A percentile compares a stretch with the other conserved stretches of the same genome.
Evolutionary conservation across 345 rosid species (phyloP).

Genomic region (Bruguiera sexangula): DNA sequence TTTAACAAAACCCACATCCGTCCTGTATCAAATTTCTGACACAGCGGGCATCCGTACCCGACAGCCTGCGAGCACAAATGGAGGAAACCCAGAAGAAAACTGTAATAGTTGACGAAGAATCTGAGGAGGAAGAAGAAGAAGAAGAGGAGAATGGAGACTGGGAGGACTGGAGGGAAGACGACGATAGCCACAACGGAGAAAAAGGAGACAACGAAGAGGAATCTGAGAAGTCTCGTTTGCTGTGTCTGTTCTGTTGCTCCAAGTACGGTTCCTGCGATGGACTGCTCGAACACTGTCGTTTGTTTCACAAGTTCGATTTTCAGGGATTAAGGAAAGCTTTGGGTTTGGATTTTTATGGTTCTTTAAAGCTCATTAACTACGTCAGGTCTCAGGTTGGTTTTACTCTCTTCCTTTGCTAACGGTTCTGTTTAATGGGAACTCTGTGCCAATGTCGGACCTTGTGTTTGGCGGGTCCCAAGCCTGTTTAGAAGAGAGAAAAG

Average conservation of each 20-base stretch:
- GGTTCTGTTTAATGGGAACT: too few species aligned
- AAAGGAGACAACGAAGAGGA: constrained; percentile 32
- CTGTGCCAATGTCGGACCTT: too few species aligned
- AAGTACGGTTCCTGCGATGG: constrained; percentile 42
- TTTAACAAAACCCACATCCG: too few species aligned
- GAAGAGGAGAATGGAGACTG: constrained; percentile 15
- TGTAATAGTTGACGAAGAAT: neutral
- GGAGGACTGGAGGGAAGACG: constrained; percentile 3
- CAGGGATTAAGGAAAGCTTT: constrained; percentile 40
- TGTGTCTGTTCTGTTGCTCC: constrained; percentile 68
- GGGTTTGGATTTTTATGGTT: constrained; percentile 66
- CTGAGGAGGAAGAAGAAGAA: neutral
- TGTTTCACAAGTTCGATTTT: constrained; percentile 58
- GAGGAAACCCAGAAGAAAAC: neutral
- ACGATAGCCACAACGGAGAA: too few species aligned
- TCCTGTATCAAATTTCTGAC: too few species aligned
- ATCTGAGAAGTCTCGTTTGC: constrained; percentile 32
- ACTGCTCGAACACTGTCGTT: constrained; percentile 61
- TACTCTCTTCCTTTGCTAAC: neutral
- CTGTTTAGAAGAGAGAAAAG: too few species aligned
- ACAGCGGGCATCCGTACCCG: too few species aligned
- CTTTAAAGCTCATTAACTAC: constrained; percentile 82
- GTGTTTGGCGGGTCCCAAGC: too few species aligned
- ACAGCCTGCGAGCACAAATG: neutral
- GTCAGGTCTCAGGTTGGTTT: constrained; percentile 65